Conservation (phyloP, 1,284 basidiomycete genomes). For the Cryptococcus hybrid region DNA sequence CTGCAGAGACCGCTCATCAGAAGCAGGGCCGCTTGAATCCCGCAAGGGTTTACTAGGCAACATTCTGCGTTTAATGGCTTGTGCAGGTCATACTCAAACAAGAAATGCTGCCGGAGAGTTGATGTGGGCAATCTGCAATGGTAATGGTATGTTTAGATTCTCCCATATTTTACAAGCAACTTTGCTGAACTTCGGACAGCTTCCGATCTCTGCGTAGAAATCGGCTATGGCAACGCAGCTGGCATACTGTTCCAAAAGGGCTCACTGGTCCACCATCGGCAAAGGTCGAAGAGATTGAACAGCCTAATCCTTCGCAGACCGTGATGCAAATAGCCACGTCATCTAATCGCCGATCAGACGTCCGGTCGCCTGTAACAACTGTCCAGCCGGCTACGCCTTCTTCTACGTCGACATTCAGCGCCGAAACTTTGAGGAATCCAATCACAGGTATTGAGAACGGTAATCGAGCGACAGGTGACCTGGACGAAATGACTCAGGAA, state of each 20-base stretch:
- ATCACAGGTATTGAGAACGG: slow-evolving; percentile 23
- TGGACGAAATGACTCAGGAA: slow-evolving; percentile 75
- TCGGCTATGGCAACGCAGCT: slow-evolving; percentile 90
- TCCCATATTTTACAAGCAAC: neutral
- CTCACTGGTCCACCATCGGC: slow-evolving; percentile 60
- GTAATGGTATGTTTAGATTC: slow-evolving; percentile 61
- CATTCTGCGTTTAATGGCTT: slow-evolving; percentile 70
- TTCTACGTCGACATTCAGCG: neutral
- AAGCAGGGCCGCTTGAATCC: slow-evolving; percentile 61
- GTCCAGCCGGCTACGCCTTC: neutral
- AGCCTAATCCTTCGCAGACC: slow-evolving; percentile 55
- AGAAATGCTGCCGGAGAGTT: slow-evolving; percentile 80
- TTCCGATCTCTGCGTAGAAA: slow-evolving; percentile 63
- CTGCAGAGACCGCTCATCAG: slow-evolving; percentile 62
- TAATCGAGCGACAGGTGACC: neutral
- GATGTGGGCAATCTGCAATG: slow-evolving; percentile 74
- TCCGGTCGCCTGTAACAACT: slow-evolving; percentile 51
- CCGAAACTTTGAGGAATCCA: slow-evolving; percentile 18
- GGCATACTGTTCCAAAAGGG: slow-evolving; percentile 85
- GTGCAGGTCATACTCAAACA: slow-evolving; percentile 66
- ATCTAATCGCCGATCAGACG: slow-evolving; percentile 65
- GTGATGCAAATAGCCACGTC: too few relatives aligned
- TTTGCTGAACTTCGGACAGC: slow-evolving; percentile 53
- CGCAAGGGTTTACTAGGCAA: slow-evolving; percentile 71
- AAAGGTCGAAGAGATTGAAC: slow-evolving; percentile 50